phyloP scores from a whole-genome alignment of 2,329 filamentous ascomycete species.

The Talaromyces sp. region DNA sequence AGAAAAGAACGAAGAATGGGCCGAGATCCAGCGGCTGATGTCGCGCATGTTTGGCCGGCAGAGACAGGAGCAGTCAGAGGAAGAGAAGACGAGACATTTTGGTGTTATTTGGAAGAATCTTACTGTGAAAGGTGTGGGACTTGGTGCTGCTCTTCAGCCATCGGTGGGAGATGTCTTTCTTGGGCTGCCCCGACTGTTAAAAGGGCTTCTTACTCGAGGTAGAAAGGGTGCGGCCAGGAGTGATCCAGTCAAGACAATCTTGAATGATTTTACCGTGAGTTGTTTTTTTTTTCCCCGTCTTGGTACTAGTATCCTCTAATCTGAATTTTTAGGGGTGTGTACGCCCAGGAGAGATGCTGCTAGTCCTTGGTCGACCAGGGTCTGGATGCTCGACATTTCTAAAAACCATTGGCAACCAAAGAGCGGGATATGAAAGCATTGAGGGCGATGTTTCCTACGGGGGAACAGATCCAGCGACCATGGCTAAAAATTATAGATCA shows the following conservation, averaged over 20 bases:
- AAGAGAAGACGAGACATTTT: conserved; percentile 63
- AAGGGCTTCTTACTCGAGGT: conserved; percentile 35
- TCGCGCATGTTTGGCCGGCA: conserved; percentile 66
- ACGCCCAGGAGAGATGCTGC: conserved; percentile 34
- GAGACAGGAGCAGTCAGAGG: conserved; percentile 61
- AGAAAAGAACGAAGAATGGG: conserved; percentile 22
- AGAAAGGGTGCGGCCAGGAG: conserved; percentile 27
- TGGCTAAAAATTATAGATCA: conserved; percentile 46
- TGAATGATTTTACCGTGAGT: conserved; percentile 55
- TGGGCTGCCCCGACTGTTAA: conserved; percentile 43
- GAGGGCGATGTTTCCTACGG: conserved; percentile 53
- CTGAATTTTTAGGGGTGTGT: conserved; percentile 31
- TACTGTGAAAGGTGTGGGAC: conserved; percentile 64
- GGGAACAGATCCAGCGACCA: conserved; percentile 48
- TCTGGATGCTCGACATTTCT: conserved; percentile 70
- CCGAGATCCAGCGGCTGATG: conserved; percentile 46
- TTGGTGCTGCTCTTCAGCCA: conserved; percentile 58
- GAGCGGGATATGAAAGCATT: conserved; percentile 56
- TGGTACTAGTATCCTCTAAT: no score
- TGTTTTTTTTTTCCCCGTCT: neutral
- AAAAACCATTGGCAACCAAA: conserved; percentile 70
- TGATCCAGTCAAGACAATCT: conserved; percentile 57
- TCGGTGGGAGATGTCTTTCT: conserved; percentile 54
- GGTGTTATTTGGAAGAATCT: conserved; percentile 67
- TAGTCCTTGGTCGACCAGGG: conserved; percentile 25